phyloP scores from a whole-genome alignment of 805 yeast species.

The Lipomyces chichibuensis region DNA sequence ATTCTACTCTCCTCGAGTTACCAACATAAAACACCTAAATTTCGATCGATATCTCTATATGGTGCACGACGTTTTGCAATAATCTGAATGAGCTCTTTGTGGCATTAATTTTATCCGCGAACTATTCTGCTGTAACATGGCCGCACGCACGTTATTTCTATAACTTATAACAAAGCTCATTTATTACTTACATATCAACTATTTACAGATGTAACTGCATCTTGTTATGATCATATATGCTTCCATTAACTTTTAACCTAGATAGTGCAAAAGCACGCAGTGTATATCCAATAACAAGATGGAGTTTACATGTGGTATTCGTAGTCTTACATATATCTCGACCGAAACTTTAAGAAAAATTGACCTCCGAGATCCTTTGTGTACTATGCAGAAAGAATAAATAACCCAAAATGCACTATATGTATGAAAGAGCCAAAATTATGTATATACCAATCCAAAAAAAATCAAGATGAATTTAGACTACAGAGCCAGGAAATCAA shows the following conservation, averaged over 20 bases:
- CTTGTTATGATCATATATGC: background rate
- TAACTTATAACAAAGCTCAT: background rate
- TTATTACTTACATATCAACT: background rate
- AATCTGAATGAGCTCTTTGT: too few relatives aligned
- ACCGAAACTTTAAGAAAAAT: background rate
- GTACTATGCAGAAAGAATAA: background rate
- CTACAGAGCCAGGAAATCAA: slow-evolving; percentile 29
- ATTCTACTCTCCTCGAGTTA: too few relatives aligned
- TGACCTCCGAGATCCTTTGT: background rate
- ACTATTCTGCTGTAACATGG: too few relatives aligned
- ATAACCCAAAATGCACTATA: background rate
- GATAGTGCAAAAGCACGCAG: background rate
- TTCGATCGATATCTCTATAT: too few relatives aligned
- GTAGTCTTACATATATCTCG: too few relatives aligned
- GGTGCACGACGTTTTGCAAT: too few relatives aligned
- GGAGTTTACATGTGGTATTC: too few relatives aligned
- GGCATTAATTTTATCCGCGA: too few relatives aligned
- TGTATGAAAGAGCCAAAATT: background rate
- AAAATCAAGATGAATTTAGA: background rate
- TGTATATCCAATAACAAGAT: too few relatives aligned
- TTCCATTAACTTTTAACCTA: background rate
- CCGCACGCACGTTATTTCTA: background rate
- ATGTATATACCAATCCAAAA: background rate
- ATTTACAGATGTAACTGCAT: background rate
- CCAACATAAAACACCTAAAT: too few relatives aligned